Evolutionary conservation across 2,329 filamentous ascomycete genomes (phyloP).

Genomic region (Aspergillus fischeri): DNA sequence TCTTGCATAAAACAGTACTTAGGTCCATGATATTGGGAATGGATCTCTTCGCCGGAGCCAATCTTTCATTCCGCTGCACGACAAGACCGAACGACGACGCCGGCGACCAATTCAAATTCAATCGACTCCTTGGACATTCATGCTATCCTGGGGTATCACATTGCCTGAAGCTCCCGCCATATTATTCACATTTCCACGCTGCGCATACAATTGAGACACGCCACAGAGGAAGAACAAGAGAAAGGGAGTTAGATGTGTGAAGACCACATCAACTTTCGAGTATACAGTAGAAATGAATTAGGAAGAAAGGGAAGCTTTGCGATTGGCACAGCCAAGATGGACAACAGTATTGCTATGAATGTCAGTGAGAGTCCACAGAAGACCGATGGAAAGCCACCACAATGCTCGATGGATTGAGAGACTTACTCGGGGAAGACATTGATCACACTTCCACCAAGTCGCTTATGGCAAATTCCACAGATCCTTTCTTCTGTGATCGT

Average conservation of each 20-base stretch:
- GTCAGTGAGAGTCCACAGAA: conserved; percentile 16
- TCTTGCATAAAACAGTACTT: conserved; percentile 12
- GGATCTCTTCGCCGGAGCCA: not conserved
- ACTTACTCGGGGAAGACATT: conserved; percentile 80
- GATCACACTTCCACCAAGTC: conserved; percentile 85
- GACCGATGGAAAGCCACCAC: not conserved
- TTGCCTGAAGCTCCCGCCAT: conserved; percentile 22
- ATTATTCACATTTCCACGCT: conserved; percentile 6
- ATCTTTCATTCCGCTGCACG: not conserved
- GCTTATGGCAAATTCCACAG: conserved; percentile 89
- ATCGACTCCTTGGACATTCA: conserved; percentile 19
- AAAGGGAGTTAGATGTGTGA: conserved; percentile 14
- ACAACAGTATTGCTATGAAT: conserved; percentile 56
- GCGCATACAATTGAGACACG: conserved; percentile 6
- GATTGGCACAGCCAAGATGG: conserved; percentile 71
- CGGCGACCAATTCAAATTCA: not conserved
- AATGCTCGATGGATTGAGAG: not conserved
- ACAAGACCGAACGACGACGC: not conserved
- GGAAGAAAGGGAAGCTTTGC: conserved; percentile 26
- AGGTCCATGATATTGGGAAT: not conserved
- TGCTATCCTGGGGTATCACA: conserved; percentile 37
- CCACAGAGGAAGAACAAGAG: conserved; percentile 7
- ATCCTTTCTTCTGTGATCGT: conserved; percentile 82
- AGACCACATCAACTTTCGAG: conserved; percentile 3
- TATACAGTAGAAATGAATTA: conserved; percentile 16